Base-by-base conservation (phyloP, 441 rosid genomes). In the Pelargonium citronellum region DNA sequence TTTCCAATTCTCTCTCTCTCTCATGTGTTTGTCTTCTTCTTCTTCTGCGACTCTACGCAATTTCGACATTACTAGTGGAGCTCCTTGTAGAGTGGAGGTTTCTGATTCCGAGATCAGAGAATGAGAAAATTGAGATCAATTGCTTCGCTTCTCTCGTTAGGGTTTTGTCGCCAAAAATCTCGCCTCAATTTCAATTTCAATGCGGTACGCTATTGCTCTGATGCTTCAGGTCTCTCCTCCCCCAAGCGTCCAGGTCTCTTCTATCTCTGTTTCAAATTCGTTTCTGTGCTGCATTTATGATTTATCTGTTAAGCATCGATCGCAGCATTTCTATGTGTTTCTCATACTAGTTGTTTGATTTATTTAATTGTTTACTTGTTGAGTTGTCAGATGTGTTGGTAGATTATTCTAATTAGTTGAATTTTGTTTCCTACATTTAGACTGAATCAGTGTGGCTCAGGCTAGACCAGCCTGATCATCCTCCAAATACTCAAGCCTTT, bases 101-200 rank as follows among this genome's bases (percentile, higher is more conserved):
- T 57, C 62, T 16, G 62, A 8, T 57, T 16, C 62, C 62, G 24
- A 57, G 11, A 9, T 57, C 62, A 57, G 3, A 49, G 27, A 61
- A 85, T 80, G 87, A 75, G 71, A 72, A 80, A 67, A 43, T 2
- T 79, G 47, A 76, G 69, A 2, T 80, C 83, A 76, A 78, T 86
- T 73, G 78, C 79, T 73, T 77, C 78, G 41, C 70, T 74, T 64
- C 3, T 70, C 55, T 76, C 80, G 70, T 34, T 73, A 39, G 74
- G 71, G 44, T 20, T 80, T 57, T 53, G 43, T 57, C 74, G 27
- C 67, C 67, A 67, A 71, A 64, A 51, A 67, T 75, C 75, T 53
- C 22, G 62, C 62, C 27, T 17, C 4, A 66, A 64, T 69, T 62
- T 67, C 46, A 64, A 53, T 67, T 24, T 69, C 76, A 67, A 61